A percentile compares a stretch with the other conserved stretches of the same genome.
These are phyloP conservation scores for Blastobotrys buckinghamii DNA, from an alignment of 1,139 yeast species.

Conservation along the genomic window DNA sequence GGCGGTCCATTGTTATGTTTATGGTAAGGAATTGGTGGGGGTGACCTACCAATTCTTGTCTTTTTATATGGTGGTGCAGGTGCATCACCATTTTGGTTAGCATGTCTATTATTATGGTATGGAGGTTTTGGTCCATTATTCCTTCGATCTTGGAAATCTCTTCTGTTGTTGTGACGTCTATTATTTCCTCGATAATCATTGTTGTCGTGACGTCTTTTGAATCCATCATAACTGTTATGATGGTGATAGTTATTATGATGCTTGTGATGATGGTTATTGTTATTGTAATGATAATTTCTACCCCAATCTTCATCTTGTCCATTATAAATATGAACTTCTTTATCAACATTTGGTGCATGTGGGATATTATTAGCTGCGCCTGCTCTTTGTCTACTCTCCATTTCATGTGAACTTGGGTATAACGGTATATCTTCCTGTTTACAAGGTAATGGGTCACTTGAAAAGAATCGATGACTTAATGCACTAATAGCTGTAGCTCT, in stretches of 20 bases:
- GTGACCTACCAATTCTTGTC: not conserved
- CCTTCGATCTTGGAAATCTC: not conserved
- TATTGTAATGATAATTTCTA: not conserved
- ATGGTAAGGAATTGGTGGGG: too few relatives aligned
- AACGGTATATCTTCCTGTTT: slow-evolving; percentile 47
- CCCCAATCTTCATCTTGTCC: not conserved
- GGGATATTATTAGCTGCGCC: slow-evolving; percentile 2
- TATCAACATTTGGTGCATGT: slow-evolving; percentile 19
- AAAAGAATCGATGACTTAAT: slow-evolving; percentile 62
- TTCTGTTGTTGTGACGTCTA: slow-evolving; percentile 1
- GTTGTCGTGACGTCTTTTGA: not conserved
- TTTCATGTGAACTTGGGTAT: slow-evolving; percentile 85
- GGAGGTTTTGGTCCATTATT: slow-evolving; percentile 4
- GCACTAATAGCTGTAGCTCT: slow-evolving; percentile 80
- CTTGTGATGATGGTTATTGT: slow-evolving; percentile 7
- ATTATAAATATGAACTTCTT: slow-evolving; percentile 14
- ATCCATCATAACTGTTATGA: not conserved
- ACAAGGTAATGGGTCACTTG: slow-evolving; percentile 57
- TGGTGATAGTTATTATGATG: slow-evolving; percentile 5
- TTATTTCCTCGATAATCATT: not conserved
- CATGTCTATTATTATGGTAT: not conserved
- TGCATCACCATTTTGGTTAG: not conserved
- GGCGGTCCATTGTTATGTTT: not conserved
- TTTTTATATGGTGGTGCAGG: slow-evolving; percentile 1
- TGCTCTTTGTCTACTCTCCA: slow-evolving; percentile 52